Evolutionary conservation across 2,329 filamentous ascomycete species (phyloP).

Genomic region (Hyphodiscus sp.): DNA sequence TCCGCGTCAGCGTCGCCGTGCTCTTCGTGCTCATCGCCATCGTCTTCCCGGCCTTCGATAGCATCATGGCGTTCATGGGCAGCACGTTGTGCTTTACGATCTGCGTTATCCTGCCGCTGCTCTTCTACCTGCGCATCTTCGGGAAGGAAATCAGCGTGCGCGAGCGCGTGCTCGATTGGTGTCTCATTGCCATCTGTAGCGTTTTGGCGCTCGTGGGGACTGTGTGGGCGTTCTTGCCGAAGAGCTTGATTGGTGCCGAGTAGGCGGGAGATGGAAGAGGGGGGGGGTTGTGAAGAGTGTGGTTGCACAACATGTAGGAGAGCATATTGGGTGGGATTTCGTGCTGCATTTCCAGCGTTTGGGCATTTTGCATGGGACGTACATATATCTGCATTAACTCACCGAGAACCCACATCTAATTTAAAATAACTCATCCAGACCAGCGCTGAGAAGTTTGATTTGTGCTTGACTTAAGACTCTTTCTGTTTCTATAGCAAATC

Average conservation of each 20-base stretch:
- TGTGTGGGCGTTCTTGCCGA: constrained; percentile 81
- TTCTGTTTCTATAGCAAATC: too few species aligned
- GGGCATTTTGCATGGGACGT: too few species aligned
- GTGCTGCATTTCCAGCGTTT: too few species aligned
- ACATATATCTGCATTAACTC: too few species aligned
- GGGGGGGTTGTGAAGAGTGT: too few species aligned
- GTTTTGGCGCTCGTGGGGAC: constrained; percentile 72
- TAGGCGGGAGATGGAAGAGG: constrained; percentile 11
- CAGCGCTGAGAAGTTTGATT: too few species aligned
- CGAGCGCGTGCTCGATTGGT: constrained; percentile 63
- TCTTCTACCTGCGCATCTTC: constrained; percentile 89
- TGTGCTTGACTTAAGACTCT: too few species aligned
- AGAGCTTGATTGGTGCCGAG: constrained; percentile 58
- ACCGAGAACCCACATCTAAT: too few species aligned
- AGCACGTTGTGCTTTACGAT: constrained; percentile 89
- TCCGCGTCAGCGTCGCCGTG: constrained; percentile 62
- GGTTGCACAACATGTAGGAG: too few species aligned
- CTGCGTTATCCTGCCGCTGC: constrained; percentile 82
- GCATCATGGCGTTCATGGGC: constrained; percentile 72
- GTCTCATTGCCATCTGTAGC: constrained; percentile 62
- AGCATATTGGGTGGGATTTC: too few species aligned
- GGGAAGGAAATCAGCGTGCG: constrained; percentile 56
- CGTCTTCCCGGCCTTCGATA: constrained; percentile 61
- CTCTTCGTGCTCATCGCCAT: constrained; percentile 71
- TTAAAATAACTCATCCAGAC: too few species aligned